Conservation (phyloP, 495 filamentous ascomycete genomes). For the Aspergillus egyptiacus region DNA sequence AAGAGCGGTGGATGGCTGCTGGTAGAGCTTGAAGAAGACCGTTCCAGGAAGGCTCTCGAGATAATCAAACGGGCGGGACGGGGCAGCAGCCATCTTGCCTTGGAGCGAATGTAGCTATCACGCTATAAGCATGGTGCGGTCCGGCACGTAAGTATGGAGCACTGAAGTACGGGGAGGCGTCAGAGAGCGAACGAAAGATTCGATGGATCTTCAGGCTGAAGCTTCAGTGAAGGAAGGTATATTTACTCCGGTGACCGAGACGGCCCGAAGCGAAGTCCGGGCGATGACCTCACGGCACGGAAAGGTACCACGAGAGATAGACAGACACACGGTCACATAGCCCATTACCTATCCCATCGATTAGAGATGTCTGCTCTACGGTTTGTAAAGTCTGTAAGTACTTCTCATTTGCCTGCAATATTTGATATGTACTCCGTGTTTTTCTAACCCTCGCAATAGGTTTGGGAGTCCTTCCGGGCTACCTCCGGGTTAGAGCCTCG, state of each 20-base stretch:
- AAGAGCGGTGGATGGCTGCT: slow-evolving; percentile 89
- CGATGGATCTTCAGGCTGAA: neutral
- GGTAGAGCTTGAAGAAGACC: slow-evolving; percentile 84
- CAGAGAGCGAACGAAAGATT: slow-evolving; percentile 4
- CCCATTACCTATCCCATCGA: neutral
- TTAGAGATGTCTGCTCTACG: slow-evolving; percentile 50
- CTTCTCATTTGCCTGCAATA: neutral
- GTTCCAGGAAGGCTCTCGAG: slow-evolving; percentile 83
- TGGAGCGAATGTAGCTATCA: slow-evolving; percentile 25
- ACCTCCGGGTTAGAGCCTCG: slow-evolving; percentile 83
- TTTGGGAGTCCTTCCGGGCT: slow-evolving; percentile 74
- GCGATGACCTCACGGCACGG: slow-evolving; percentile 25
- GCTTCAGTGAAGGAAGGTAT: slow-evolving; percentile 1
- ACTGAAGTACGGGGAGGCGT: slow-evolving; percentile 15
- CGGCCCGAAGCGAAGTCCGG: slow-evolving; percentile 34
- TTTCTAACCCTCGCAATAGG: slow-evolving; percentile 39
- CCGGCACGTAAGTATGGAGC: slow-evolving; percentile 5
- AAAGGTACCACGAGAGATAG: no score
- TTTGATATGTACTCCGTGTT: neutral
- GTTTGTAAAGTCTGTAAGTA: slow-evolving; percentile 56
- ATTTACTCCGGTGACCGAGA: slow-evolving; percentile 26
- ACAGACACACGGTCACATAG: neutral
- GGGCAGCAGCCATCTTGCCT: slow-evolving; percentile 62
- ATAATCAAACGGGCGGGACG: slow-evolving; percentile 68
- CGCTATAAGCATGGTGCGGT: slow-evolving; percentile 33